Evolutionary conservation across 163 green algal genomes (phyloP).

Genomic region (Scenedesmus sp.): DNA sequence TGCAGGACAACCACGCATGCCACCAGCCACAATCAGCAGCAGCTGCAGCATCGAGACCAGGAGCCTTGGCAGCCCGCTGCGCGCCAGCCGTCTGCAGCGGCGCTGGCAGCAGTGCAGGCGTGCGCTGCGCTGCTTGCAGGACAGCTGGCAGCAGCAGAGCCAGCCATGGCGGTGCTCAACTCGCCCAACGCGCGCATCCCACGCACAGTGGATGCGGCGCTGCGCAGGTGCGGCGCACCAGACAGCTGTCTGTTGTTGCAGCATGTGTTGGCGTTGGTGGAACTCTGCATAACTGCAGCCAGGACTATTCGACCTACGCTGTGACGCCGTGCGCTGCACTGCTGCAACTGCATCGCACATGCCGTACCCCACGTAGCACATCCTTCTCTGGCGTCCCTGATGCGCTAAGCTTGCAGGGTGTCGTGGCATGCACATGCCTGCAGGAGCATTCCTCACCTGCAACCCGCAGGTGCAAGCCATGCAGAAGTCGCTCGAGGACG

Average conservation of each 20-base stretch:
- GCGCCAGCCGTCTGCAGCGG: slow-evolving; percentile 16
- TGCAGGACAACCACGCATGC: not conserved
- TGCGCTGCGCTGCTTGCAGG: not conserved
- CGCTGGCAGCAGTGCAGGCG: slow-evolving; percentile 28
- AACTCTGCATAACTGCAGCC: too few species aligned
- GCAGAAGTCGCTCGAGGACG: too few species aligned
- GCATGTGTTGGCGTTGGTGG: not conserved
- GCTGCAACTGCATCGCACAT: too few species aligned
- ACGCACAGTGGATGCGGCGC: slow-evolving; percentile 81
- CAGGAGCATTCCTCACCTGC: not conserved
- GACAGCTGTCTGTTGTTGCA: not conserved
- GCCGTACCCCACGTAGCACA: too few species aligned
- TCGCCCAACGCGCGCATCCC: slow-evolving; percentile 84
- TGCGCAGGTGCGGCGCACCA: slow-evolving; percentile 62
- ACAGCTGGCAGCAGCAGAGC: slow-evolving; percentile 23
- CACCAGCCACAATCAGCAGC: not conserved
- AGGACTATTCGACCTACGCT: not conserved
- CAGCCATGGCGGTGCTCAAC: slow-evolving; percentile 79
- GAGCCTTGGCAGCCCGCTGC: not conserved
- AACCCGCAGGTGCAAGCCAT: too few species aligned
- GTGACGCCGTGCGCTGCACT: too few species aligned
- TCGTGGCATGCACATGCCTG: too few species aligned
- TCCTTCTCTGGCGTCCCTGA: too few species aligned
- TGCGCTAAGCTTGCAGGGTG: too few species aligned
- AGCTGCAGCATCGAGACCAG: not conserved